Evolutionary conservation across 805 yeast species (phyloP).

Genomic region (Candida saitoana): DNA sequence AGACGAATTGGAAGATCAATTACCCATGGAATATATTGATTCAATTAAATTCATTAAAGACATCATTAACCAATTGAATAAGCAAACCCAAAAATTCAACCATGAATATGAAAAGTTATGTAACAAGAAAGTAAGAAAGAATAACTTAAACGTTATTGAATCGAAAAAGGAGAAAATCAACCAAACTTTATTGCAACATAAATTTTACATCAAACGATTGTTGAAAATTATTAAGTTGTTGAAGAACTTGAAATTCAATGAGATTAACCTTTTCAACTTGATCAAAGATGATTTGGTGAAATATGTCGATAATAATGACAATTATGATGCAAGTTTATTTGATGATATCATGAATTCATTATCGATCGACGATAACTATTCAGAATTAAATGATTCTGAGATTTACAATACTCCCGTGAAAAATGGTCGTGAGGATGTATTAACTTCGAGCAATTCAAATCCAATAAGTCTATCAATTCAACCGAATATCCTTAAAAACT

Average conservation of each 20-base stretch:
- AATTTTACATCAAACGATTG: conserved; percentile 36
- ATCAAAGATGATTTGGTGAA: conserved; percentile 39
- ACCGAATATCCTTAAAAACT: background rate
- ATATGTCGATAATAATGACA: conserved; percentile 35
- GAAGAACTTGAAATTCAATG: conserved; percentile 21
- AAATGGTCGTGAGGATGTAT: background rate
- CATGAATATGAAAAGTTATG: conserved; percentile 38
- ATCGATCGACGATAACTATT: conserved; percentile 8
- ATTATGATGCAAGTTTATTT: conserved; percentile 38
- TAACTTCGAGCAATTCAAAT: background rate
- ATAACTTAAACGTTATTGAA: conserved; percentile 31
- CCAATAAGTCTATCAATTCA: background rate
- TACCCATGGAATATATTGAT: conserved; percentile 32
- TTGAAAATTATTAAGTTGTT: conserved; percentile 27
- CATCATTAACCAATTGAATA: conserved; percentile 26
- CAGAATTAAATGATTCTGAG: conserved; percentile 8
- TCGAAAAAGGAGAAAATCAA: conserved; percentile 40
- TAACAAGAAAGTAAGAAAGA: conserved; percentile 37
- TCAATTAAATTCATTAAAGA: conserved; percentile 30
- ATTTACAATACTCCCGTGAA: conserved; percentile 1
- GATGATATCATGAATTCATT: conserved; percentile 32
- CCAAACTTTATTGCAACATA: conserved; percentile 24
- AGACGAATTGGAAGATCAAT: conserved; percentile 24
- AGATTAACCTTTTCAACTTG: conserved; percentile 28
- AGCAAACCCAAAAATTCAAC: conserved; percentile 35